phyloP scores from a whole-genome alignment of 2,329 filamentous ascomycete species.

The Beauveria rudraprayagi region DNA sequence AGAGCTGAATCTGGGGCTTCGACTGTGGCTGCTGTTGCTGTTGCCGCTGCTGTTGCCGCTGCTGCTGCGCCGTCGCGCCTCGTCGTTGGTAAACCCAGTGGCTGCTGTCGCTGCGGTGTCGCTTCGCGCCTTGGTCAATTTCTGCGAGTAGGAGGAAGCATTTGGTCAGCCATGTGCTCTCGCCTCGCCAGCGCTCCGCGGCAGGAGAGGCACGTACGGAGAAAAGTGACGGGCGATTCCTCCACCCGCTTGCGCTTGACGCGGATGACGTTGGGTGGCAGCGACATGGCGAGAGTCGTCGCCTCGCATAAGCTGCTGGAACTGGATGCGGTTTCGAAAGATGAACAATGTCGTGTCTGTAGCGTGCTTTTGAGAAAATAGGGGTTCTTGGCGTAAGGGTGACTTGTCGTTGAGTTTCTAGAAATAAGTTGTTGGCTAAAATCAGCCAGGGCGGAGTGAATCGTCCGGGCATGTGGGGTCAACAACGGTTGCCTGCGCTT shows the following conservation, averaged over 20 bases:
- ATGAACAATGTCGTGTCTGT: not conserved
- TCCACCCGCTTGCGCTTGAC: constrained; percentile 54
- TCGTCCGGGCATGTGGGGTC: not conserved
- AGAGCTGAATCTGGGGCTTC: constrained; percentile 42
- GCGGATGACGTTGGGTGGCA: constrained; percentile 50
- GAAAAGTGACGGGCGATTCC: constrained; percentile 45
- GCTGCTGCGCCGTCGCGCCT: constrained; percentile 23
- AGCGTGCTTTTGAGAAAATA: not conserved
- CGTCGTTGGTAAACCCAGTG: constrained; percentile 49
- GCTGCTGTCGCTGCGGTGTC: constrained; percentile 40
- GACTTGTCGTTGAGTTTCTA: not conserved
- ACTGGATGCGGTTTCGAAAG: not conserved
- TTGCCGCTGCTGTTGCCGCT: constrained; percentile 13
- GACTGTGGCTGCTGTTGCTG: constrained; percentile 14
- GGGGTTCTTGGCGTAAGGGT: not conserved
- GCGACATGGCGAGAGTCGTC: constrained; percentile 36
- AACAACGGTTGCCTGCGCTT: not conserved
- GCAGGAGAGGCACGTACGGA: constrained; percentile 33
- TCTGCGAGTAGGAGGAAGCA: constrained; percentile 25
- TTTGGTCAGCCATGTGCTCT: not conserved
- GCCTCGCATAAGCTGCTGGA: not conserved
- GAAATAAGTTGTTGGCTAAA: not conserved
- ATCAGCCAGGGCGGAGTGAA: not conserved
- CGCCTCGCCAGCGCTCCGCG: not conserved
- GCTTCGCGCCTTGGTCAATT: constrained; percentile 45